phyloP scores from a whole-genome alignment of 176 grass and related monocot species.

The Hyparrhenia diplandra region DNA sequence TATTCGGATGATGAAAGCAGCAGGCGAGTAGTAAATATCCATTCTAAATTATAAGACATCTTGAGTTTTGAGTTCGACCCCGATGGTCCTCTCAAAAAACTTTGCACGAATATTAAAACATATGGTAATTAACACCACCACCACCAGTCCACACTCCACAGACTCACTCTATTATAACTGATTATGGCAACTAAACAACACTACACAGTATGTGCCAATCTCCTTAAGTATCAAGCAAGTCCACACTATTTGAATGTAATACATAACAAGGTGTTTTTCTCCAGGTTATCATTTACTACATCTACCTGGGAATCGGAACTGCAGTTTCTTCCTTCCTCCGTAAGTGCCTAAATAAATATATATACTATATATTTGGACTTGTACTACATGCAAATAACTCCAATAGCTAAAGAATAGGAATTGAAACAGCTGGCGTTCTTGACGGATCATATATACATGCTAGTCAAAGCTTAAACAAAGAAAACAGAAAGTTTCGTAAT shows the following conservation, averaged over 20 bases:
- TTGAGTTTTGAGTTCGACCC: too few relatives aligned
- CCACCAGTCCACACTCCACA: too few relatives aligned
- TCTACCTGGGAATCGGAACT: slow-evolving; percentile 62
- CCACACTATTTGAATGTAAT: background rate
- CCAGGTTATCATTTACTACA: slow-evolving; percentile 56
- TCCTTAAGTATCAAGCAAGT: background rate
- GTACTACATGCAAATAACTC: background rate
- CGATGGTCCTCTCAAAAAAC: too few relatives aligned
- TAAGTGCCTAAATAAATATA: slow-evolving; percentile 17
- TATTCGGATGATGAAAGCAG: too few relatives aligned
- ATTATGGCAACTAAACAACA: background rate
- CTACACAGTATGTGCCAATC: background rate
- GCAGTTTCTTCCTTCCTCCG: slow-evolving; percentile 52
- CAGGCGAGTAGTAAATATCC: too few relatives aligned
- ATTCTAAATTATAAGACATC: too few relatives aligned
- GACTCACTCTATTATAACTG: too few relatives aligned
- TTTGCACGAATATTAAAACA: too few relatives aligned
- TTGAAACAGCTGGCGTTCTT: background rate
- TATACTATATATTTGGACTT: background rate
- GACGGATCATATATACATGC: background rate
- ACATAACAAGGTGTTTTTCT: background rate
- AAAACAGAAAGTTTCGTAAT: background rate
- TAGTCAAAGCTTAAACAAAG: too few relatives aligned
- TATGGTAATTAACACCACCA: too few relatives aligned
- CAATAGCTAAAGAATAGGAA: background rate